phyloP scores from a whole-genome alignment of 805 yeast species.

The Candida mattraensis region DNA sequence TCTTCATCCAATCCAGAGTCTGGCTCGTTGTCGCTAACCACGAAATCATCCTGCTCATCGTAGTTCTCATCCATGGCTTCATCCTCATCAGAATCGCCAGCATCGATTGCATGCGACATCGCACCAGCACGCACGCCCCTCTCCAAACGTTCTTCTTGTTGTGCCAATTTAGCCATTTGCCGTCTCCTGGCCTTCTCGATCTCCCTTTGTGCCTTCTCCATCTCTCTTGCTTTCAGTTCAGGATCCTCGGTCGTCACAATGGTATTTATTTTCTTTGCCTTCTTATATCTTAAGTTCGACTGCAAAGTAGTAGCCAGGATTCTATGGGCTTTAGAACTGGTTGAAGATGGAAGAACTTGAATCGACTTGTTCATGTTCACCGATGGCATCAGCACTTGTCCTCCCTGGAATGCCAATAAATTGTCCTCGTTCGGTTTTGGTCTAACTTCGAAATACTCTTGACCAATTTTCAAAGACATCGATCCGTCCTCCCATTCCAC shows the following conservation, averaged over 20 bases:
- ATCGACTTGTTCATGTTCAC: constrained; percentile 62
- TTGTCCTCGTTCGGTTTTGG: constrained; percentile 66
- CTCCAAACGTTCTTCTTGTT: constrained; percentile 59
- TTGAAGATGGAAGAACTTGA: constrained; percentile 86
- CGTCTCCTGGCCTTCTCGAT: constrained; percentile 65
- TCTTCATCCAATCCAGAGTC: constrained; percentile 35
- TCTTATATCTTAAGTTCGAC: constrained; percentile 43
- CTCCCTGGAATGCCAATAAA: constrained; percentile 68
- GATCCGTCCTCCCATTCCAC: constrained; percentile 95
- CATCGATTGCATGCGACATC: constrained; percentile 34
- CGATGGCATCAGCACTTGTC: constrained; percentile 69
- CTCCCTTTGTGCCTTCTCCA: constrained; percentile 66
- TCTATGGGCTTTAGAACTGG: constrained; percentile 80
- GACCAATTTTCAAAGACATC: constrained; percentile 80
- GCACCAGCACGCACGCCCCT: constrained; percentile 30
- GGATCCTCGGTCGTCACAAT: constrained; percentile 64
- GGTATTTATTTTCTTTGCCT: constrained; percentile 48
- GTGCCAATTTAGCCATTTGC: constrained; percentile 49
- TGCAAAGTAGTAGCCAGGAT: constrained; percentile 72
- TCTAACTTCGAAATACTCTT: constrained; percentile 80
- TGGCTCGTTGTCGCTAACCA: constrained; percentile 38
- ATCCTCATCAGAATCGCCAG: constrained; percentile 41
- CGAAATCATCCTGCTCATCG: constrained; percentile 36
- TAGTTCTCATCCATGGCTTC: constrained; percentile 30
- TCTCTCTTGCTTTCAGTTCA: constrained; percentile 59